A percentile compares a stretch with the other conserved stretches of the same genome.
These are phyloP conservation scores for Saccharomyces hybrid DNA, from an alignment of 1,139 yeast genomes.

Conservation along the genomic window DNA sequence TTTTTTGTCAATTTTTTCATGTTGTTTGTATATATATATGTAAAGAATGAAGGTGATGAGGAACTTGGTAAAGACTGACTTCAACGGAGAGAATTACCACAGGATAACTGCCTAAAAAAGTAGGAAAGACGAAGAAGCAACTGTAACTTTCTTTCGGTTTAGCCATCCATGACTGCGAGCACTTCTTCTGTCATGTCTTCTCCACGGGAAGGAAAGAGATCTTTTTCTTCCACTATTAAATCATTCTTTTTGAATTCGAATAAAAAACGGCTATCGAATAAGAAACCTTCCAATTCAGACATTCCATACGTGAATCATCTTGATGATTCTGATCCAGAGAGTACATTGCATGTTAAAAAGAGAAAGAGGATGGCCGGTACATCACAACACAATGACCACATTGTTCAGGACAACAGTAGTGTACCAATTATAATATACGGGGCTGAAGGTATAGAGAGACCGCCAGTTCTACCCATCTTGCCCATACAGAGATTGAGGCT, in stretches of 20 bases:
- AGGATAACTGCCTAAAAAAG: neutral
- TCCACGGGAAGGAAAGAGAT: conserved; percentile 11
- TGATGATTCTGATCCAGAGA: neutral
- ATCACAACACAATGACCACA: neutral
- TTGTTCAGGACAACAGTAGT: neutral
- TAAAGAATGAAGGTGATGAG: neutral
- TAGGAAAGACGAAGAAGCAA: neutral
- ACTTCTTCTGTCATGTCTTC: neutral
- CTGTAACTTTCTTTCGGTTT: neutral
- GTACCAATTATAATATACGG: conserved; percentile 12
- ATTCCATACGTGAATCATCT: neutral
- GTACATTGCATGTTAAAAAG: neutral
- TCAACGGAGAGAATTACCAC: neutral
- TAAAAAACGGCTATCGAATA: conserved; percentile 3
- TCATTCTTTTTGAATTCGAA: conserved; percentile 15
- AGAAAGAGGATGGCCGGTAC: conserved; percentile 2
- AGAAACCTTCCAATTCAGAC: neutral
- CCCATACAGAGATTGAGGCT: conserved; percentile 28
- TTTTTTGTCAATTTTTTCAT: neutral
- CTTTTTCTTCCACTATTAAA: conserved; percentile 24
- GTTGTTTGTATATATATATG: neutral
- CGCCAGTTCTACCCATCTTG: conserved; percentile 28
- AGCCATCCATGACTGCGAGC: neutral
- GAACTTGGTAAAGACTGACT: neutral
- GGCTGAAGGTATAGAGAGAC: conserved; percentile 14